Percentiles rank a stretch among this genome's conserved stretches.
Evolutionary conservation across 2,329 filamentous ascomycete genomes (phyloP).

Genomic region (Fusarium tupiense): DNA sequence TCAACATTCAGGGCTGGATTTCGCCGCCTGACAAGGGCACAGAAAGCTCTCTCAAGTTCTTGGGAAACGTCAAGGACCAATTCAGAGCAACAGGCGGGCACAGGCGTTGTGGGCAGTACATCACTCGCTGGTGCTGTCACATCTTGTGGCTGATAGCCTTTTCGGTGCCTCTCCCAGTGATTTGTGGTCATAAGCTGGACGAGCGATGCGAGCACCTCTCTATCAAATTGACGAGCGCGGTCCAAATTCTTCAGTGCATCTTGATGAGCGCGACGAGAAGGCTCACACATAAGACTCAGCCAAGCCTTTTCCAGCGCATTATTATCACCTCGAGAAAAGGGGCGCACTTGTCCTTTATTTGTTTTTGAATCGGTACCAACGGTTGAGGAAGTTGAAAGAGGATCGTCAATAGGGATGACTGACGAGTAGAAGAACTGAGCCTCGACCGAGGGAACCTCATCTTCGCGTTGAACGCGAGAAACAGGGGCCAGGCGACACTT

Average conservation of each 20-base stretch:
- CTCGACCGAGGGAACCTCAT: conserved; percentile 67
- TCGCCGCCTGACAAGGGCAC: conserved; percentile 56
- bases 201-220: conserved; percentile 43
- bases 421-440: conserved; percentile 90
- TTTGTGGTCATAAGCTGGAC: conserved; percentile 55
- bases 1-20: conserved; percentile 55
- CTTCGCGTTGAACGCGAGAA: conserved; percentile 50
- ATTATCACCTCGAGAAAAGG: conserved; percentile 84
- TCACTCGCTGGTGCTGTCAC: conserved; percentile 43
- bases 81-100: conserved; percentile 59
- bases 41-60: conserved; percentile 61
- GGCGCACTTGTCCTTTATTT: conserved; percentile 71
- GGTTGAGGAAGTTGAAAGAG: conserved; percentile 73
- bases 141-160: conserved; percentile 48
- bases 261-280: conserved; percentile 59
- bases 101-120: conserved; percentile 43
- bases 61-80: conserved; percentile 58
- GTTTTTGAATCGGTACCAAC: conserved; percentile 61
- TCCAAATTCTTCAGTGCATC: conserved; percentile 42
- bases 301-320: conserved; percentile 82
- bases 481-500: conserved; percentile 66
- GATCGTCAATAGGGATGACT: conserved; percentile 85
- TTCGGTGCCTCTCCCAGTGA: conserved; percentile 59
- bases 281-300: conserved; percentile 65
- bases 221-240: conserved; percentile 17